phyloP scores from a whole-genome alignment of 225 moss, liverwort and hornwort species.

The Marchantia polymorpha region DNA sequence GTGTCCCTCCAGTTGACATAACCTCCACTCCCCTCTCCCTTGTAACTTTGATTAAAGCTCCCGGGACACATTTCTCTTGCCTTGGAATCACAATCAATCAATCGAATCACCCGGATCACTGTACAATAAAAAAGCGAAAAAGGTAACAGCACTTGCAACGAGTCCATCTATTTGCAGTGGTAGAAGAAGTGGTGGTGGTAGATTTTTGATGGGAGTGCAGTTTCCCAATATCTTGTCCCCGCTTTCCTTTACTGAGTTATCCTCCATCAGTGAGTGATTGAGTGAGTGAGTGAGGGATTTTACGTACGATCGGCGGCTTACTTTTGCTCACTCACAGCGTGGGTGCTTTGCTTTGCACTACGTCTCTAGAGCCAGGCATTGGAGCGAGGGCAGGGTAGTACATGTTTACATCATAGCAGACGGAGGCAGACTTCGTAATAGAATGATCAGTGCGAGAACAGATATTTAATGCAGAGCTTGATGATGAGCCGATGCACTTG shows the following conservation, averaged over 20 bases:
- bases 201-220: neutral
- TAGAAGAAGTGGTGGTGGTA: neutral
- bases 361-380: neutral
- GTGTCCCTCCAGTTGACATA: neutral
- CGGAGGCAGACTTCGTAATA: neutral
- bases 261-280: neutral
- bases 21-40: constrained; percentile 1
- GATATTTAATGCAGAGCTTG: neutral
- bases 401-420: neutral
- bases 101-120: neutral
- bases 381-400: neutral
- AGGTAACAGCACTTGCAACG: neutral
- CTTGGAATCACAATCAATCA: neutral
- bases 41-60: neutral
- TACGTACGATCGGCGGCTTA: neutral
- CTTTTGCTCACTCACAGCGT: neutral
- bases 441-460: neutral
- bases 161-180: neutral
- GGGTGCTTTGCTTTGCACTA: neutral
- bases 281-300: too few relatives aligned
- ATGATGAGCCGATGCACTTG: neutral
- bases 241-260: neutral
- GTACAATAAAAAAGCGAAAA: neutral
- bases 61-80: neutral
- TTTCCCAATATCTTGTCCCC: neutral